Evolutionary conservation across 1,284 basidiomycete species (phyloP).

Genomic region (Fomitopsis schrenkii): DNA sequence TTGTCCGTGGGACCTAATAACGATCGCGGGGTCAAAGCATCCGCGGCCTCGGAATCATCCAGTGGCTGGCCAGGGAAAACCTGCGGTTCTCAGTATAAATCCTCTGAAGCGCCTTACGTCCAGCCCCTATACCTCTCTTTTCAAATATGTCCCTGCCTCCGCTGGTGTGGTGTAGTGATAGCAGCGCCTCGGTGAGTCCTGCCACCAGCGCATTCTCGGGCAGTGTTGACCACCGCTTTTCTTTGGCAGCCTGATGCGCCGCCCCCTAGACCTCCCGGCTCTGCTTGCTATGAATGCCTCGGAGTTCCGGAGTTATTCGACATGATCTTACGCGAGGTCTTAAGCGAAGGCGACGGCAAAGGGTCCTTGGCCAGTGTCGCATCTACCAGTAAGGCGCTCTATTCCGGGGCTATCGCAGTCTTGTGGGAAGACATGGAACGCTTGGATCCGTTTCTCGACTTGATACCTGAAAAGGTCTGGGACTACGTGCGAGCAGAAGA

Average conservation of each 20-base stretch:
- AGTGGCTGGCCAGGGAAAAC: background rate
- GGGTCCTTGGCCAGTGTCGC: constrained; percentile 1
- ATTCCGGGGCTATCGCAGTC: background rate
- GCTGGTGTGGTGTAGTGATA: background rate
- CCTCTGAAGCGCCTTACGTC: background rate
- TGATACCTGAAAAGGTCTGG: background rate
- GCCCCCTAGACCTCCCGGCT: background rate
- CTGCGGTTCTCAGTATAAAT: background rate
- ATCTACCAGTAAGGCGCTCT: background rate
- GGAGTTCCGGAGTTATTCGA: background rate
- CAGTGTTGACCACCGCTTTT: background rate
- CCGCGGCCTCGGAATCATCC: background rate
- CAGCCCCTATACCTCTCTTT: background rate
- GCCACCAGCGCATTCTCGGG: background rate
- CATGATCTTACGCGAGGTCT: background rate
- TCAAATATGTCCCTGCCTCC: background rate
- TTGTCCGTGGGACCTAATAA: background rate
- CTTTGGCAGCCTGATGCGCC: background rate
- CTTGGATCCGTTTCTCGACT: background rate
- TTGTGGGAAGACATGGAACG: constrained; percentile 1
- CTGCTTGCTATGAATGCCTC: background rate
- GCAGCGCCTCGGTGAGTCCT: background rate
- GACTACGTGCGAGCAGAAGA: background rate
- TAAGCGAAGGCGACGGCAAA: background rate
- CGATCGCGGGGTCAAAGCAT: background rate